Conservation (phyloP, 140 eudicot genomes). For the Anethum foeniculum region DNA sequence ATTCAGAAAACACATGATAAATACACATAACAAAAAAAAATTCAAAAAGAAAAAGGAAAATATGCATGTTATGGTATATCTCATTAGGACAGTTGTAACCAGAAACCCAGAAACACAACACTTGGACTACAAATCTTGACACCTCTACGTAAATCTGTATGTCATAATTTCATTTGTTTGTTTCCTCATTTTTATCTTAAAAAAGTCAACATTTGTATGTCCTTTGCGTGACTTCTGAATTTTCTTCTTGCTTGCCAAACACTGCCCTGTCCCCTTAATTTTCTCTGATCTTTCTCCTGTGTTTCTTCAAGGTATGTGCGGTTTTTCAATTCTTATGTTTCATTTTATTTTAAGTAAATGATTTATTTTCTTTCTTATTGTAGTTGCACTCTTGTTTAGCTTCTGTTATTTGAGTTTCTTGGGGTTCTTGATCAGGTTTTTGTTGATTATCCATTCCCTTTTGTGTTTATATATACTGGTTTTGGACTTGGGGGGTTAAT, state of each 20-base stretch:
- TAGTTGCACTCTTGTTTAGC: neutral
- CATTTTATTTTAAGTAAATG: neutral
- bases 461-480: neutral
- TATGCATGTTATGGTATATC: neutral
- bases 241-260: neutral
- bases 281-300: neutral
- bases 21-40: neutral
- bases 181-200: neutral
- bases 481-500: conserved; percentile 2
- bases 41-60: neutral
- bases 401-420: neutral
- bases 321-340: neutral
- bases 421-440: neutral
- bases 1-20: neutral
- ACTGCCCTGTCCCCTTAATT: neutral
- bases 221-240: neutral
- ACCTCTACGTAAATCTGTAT: neutral
- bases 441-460: neutral
- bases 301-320: neutral
- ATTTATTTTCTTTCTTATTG: neutral
- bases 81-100: neutral
- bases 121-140: neutral
- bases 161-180: neutral
- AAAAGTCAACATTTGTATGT: neutral
- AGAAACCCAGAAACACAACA: neutral